Percentiles rank a stretch among this genome's conserved stretches.
These are phyloP conservation scores for Flagelloscypha sp. DNA, from an alignment of 768 basidiomycete genomes.

Conservation along the genomic window DNA sequence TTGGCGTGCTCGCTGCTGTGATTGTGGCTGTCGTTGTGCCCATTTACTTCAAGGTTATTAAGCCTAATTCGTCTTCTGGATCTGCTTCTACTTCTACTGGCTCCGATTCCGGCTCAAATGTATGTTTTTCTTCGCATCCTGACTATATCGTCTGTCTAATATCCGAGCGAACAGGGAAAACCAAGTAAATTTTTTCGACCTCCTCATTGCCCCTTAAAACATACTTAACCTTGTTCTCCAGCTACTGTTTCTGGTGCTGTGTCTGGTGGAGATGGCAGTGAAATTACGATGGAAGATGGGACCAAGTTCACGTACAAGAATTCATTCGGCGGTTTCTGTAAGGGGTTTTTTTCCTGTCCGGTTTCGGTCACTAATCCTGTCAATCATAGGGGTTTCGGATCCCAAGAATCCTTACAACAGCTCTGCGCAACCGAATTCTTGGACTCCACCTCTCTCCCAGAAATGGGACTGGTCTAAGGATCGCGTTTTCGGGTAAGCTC, in stretches of 20 bases:
- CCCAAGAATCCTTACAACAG: slow-evolving; percentile 70
- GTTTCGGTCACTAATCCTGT: slow-evolving; percentile 5
- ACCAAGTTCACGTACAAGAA: slow-evolving; percentile 71
- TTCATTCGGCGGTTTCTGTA: slow-evolving; percentile 66
- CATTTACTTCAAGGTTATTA: slow-evolving; percentile 50
- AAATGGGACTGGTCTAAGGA: slow-evolving; percentile 64
- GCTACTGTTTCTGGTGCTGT: slow-evolving; percentile 17
- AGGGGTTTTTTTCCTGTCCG: slow-evolving; percentile 22
- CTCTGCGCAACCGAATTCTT: slow-evolving; percentile 65
- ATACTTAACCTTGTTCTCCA: not conserved
- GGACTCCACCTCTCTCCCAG: slow-evolving; percentile 72
- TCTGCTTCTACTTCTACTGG: slow-evolving; percentile 7
- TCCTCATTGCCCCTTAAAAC: slow-evolving; percentile 3
- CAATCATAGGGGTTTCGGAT: slow-evolving; percentile 50
- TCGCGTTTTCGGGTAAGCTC: slow-evolving; percentile 49
- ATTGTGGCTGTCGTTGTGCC: slow-evolving; percentile 46
- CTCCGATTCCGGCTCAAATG: slow-evolving; percentile 7
- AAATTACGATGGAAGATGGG: slow-evolving; percentile 57
- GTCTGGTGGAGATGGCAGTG: slow-evolving; percentile 64
- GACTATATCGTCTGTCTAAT: too few relatives aligned
- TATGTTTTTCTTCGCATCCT: too few relatives aligned
- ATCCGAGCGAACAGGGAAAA: slow-evolving; percentile 4
- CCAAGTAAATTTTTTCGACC: slow-evolving; percentile 3
- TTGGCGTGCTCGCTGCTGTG: slow-evolving; percentile 29
- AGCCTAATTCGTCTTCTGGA: slow-evolving; percentile 22